A percentile compares a stretch with the other conserved stretches of the same genome.
phyloP scores from a whole-genome alignment of 805 yeast genomes.

The Teunomyces cretensis region DNA sequence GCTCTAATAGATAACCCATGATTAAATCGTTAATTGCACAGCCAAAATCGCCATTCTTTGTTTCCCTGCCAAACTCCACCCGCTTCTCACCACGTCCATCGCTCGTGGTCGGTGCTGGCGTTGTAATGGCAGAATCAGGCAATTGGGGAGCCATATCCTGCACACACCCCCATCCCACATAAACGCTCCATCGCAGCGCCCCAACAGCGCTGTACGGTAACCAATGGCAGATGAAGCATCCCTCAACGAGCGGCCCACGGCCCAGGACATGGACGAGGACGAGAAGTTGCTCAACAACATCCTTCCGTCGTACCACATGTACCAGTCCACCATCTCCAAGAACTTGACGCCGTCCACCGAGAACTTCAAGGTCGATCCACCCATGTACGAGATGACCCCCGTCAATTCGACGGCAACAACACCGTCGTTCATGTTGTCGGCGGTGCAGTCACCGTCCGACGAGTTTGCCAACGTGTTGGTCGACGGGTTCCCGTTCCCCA shows the following conservation, averaged over 20 bases:
- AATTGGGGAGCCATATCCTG: no score
- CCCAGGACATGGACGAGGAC: conserved; percentile 14
- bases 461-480: conserved; percentile 1
- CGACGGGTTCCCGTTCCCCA: conserved; percentile 19
- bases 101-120: no score
- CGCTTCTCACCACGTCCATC: no score
- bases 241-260: conserved; percentile 3
- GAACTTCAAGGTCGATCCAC: conserved; percentile 41
- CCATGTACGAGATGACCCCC: conserved; percentile 26
- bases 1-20: no score
- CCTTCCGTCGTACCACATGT: conserved; percentile 47
- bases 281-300: conserved; percentile 35
- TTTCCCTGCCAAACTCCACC: no score
- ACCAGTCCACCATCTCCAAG: conserved; percentile 41
- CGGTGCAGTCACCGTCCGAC: conserved; percentile 8
- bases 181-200: not conserved
- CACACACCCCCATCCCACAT: no score
- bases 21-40: no score
- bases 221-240: not conserved
- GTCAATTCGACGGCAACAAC: conserved; percentile 8
- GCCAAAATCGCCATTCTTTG: no score
- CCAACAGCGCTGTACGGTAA: not conserved
- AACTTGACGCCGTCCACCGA: conserved; percentile 37
- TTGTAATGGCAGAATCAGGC: no score
- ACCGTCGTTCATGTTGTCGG: conserved; percentile 5